phyloP scores from a whole-genome alignment of 805 yeast genomes.

The Wickerhamomyces ciferrii region DNA sequence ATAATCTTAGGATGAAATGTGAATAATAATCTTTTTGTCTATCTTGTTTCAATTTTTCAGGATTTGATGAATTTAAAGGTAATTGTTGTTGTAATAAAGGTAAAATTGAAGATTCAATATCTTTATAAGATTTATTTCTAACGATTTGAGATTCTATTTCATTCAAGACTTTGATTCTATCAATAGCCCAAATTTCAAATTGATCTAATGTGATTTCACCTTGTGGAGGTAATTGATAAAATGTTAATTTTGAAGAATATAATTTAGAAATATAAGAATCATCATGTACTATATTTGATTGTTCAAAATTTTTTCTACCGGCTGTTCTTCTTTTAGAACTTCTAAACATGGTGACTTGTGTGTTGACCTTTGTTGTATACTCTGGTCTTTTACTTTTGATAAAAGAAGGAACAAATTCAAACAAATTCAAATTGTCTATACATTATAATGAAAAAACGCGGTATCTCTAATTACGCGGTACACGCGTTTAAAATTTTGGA shows the following conservation, averaged over 20 bases:
- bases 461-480: too few relatives aligned
- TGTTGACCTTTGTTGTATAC: neutral
- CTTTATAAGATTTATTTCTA: conserved; percentile 58
- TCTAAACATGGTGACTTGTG: conserved; percentile 48
- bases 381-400: neutral
- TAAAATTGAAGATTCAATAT: conserved; percentile 57
- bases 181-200: conserved; percentile 95
- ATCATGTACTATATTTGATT: conserved; percentile 23
- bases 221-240: conserved; percentile 73
- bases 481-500: too few relatives aligned
- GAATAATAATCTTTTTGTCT: conserved; percentile 88
- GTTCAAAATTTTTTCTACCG: conserved; percentile 63
- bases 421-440: too few relatives aligned
- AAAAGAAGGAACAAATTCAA: neutral
- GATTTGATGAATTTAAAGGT: conserved; percentile 46
- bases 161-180: conserved; percentile 73
- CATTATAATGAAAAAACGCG: neutral
- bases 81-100: conserved; percentile 60
- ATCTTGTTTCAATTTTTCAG: conserved; percentile 32
- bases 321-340: conserved; percentile 70
- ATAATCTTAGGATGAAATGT: conserved; percentile 82
- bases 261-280: conserved; percentile 28
- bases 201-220: conserved; percentile 88
- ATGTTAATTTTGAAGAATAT: conserved; percentile 61
- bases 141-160: conserved; percentile 76